A percentile compares a stretch with the other conserved stretches of the same genome.
phyloP scores from a whole-genome alignment of 768 basidiomycete species.

The Tylopilus sp. region DNA sequence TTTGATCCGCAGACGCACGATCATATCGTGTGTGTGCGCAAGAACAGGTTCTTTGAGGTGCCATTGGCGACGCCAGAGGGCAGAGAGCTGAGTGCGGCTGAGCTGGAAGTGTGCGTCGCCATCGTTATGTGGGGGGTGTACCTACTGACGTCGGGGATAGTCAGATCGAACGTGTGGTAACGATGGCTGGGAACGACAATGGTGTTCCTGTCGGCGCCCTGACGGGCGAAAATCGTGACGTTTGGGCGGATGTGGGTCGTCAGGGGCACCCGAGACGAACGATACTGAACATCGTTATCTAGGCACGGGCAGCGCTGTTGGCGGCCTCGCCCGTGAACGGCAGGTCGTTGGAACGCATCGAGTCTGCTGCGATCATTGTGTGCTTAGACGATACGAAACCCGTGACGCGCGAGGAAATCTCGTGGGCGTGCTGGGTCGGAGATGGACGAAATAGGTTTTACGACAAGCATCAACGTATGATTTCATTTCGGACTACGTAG shows the following conservation, averaged over 20 bases:
- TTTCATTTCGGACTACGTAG: neutral
- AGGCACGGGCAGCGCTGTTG: conserved; percentile 62
- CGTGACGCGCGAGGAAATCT: conserved; percentile 75
- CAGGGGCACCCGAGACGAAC: neutral
- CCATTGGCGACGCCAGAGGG: conserved; percentile 63
- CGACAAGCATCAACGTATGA: conserved; percentile 91
- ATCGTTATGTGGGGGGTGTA: neutral
- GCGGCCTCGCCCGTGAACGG: conserved; percentile 64
- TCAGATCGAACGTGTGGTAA: conserved; percentile 69
- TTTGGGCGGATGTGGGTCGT: conserved; percentile 84
- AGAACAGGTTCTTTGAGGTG: conserved; percentile 89
- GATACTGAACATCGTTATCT: neutral
- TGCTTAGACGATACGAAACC: conserved; percentile 83
- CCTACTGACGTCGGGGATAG: conserved; percentile 27
- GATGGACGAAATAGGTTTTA: conserved; percentile 90
- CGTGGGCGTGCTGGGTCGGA: conserved; percentile 85
- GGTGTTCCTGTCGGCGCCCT: conserved; percentile 69
- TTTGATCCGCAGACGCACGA: conserved; percentile 74
- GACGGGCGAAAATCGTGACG: conserved; percentile 85
- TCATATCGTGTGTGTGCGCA: conserved; percentile 87
- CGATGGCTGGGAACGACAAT: conserved; percentile 48
- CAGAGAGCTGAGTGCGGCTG: conserved; percentile 67
- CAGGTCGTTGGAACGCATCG: conserved; percentile 69
- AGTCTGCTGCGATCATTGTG: conserved; percentile 85
- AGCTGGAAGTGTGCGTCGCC: conserved; percentile 65